Conservation (phyloP, 495 filamentous ascomycete genomes). For the Ramalina intermedia region DNA sequence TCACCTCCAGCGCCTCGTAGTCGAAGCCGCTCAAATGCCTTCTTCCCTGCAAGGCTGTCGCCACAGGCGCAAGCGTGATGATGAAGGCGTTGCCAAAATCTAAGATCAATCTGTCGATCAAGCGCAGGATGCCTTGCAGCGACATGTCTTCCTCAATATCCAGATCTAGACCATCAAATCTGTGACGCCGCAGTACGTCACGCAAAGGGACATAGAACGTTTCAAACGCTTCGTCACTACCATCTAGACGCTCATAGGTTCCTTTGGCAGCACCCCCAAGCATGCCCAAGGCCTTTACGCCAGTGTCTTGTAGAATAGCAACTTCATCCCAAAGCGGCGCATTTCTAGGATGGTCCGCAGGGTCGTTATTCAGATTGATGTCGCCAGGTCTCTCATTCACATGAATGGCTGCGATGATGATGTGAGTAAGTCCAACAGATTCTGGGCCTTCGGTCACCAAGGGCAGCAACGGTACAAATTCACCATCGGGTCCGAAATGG, state of each 20-base stretch:
- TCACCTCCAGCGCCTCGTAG: constrained; percentile 50
- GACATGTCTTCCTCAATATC: constrained; percentile 76
- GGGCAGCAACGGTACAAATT: constrained; percentile 55
- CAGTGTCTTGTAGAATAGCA: constrained; percentile 42
- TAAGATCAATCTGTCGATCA: constrained; percentile 54
- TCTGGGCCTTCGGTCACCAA: constrained; percentile 36
- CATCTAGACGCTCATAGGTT: constrained; percentile 51
- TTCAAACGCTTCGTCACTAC: constrained; percentile 42
- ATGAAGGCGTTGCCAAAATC: constrained; percentile 61
- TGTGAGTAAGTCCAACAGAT: constrained; percentile 41
- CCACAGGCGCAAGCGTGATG: constrained; percentile 69
- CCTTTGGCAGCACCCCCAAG: constrained; percentile 66
- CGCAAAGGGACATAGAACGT: constrained; percentile 50
- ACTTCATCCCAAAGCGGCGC: constrained; percentile 56
- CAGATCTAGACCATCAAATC: constrained; percentile 61
- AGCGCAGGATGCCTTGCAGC: constrained; percentile 47
- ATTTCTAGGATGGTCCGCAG: constrained; percentile 40
- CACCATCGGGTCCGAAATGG: constrained; percentile 40
- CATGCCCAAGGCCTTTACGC: constrained; percentile 68
- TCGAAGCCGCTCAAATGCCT: constrained; percentile 62
- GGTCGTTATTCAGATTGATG: constrained; percentile 65
- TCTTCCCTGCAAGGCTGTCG: constrained; percentile 45
- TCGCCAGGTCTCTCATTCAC: constrained; percentile 43
- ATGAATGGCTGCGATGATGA: constrained; percentile 70
- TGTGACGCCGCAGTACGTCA: constrained; percentile 39